A percentile compares a stretch with the other conserved stretches of the same genome.
Evolutionary conservation across 257 asterid species (phyloP).

Genomic region (Solanum verrucosum): DNA sequence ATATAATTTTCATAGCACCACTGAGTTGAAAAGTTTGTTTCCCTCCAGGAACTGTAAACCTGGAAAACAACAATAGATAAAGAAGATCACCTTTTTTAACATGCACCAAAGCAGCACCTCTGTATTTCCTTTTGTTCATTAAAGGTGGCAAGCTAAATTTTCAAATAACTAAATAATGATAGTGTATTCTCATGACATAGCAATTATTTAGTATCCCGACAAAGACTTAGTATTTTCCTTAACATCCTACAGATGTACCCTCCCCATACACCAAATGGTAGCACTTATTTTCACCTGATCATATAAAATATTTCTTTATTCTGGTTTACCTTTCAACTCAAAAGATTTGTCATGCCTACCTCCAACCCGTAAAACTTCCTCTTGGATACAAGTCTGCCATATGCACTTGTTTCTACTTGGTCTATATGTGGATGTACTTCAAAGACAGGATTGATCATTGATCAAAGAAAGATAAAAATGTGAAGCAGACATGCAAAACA

Average conservation of each 20-base stretch:
- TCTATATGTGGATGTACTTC: background rate
- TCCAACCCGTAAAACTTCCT: background rate
- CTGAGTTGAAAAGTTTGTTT: slow-evolving; percentile 78
- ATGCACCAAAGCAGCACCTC: background rate
- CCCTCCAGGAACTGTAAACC: slow-evolving; percentile 91
- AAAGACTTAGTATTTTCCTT: background rate
- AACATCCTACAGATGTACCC: background rate
- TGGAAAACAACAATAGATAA: slow-evolving; percentile 4
- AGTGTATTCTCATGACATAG: background rate
- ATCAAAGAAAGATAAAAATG: background rate
- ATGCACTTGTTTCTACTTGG: background rate
- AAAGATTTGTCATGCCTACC: background rate
- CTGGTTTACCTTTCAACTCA: background rate
- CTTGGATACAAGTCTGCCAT: background rate
- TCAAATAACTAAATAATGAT: background rate
- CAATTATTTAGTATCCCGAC: background rate
- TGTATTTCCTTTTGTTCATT: background rate
- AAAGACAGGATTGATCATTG: background rate
- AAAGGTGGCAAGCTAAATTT: background rate
- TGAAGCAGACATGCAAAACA: background rate
- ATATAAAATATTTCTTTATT: background rate
- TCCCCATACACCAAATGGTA: background rate
- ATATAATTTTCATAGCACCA: slow-evolving; percentile 96
- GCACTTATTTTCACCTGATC: background rate
- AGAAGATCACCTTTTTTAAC: background rate